These are phyloP conservation scores for Melianthus villosus DNA, from an alignment of 441 rosid genomes.

Conservation along the genomic window DNA sequence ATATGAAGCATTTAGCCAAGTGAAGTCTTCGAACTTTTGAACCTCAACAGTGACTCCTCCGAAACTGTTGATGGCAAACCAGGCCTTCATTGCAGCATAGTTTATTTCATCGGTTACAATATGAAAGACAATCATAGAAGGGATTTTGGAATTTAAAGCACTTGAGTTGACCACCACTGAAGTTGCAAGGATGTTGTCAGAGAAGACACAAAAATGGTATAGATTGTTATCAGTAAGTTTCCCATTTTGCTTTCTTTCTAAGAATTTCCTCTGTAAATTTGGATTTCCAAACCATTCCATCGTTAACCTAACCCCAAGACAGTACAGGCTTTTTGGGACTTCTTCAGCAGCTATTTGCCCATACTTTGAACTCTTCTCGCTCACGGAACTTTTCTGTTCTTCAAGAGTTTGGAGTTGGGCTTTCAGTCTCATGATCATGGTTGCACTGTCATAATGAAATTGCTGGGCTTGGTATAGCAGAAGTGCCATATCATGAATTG, in stretches of 20 bases:
- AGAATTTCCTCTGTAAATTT: slow-evolving; percentile 26
- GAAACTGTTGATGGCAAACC: slow-evolving; percentile 62
- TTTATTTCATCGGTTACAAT: slow-evolving; percentile 86
- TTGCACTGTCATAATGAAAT: slow-evolving; percentile 83
- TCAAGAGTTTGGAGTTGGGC: slow-evolving; percentile 71
- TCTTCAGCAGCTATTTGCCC: slow-evolving; percentile 99
- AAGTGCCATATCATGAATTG: slow-evolving; percentile 77
- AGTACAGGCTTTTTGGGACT: slow-evolving; percentile 88
- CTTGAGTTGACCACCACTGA: slow-evolving; percentile 75
- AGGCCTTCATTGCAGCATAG: slow-evolving; percentile 75
- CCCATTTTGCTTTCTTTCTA: slow-evolving; percentile 24
- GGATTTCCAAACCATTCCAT: slow-evolving; percentile 65
- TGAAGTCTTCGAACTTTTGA: slow-evolving; percentile 83
- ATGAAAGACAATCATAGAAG: slow-evolving; percentile 67
- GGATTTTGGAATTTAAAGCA: slow-evolving; percentile 37
- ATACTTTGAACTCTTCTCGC: slow-evolving; percentile 70
- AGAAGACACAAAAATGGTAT: slow-evolving; percentile 58
- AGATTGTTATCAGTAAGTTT: slow-evolving; percentile 45
- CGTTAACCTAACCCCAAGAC: slow-evolving; percentile 74
- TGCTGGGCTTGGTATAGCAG: slow-evolving; percentile 81
- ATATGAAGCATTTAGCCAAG: slow-evolving; percentile 90
- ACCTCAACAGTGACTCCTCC: slow-evolving; percentile 77
- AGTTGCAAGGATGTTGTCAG: slow-evolving; percentile 71
- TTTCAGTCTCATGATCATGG: slow-evolving; percentile 92
- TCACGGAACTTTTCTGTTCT: slow-evolving; percentile 53